Conservation (phyloP, 73 alveolate species). For the Paramecium octaurelia region DNA sequence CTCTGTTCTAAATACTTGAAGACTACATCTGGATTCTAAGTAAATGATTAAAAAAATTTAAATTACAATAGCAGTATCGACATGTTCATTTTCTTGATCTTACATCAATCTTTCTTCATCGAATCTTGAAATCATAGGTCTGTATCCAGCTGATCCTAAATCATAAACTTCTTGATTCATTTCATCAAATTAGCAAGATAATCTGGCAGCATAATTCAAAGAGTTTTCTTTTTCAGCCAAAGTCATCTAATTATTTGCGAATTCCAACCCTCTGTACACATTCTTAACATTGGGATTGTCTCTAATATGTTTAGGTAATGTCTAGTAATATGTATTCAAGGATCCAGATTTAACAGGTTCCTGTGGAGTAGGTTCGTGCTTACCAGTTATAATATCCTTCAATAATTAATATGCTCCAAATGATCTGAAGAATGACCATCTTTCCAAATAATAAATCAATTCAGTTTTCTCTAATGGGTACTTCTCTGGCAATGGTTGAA, state of each 20-base stretch:
- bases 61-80: slow-evolving; percentile 1
- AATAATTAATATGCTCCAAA: background rate
- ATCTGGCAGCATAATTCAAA: slow-evolving; percentile 5
- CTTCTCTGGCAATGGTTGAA: background rate
- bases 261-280: slow-evolving; percentile 32
- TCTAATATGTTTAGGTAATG: background rate
- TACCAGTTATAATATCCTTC: background rate
- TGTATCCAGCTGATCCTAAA: background rate
- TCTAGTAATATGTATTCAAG: background rate
- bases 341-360: background rate
- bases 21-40: background rate
- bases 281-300: slow-evolving; percentile 36
- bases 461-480: background rate
- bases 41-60: background rate
- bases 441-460: background rate
- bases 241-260: background rate
- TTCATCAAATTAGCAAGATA: background rate
- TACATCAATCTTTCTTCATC: slow-evolving; percentile 30
- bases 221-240: background rate
- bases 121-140: background rate
- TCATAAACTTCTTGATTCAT: background rate
- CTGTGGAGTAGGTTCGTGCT: background rate
- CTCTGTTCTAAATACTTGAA: slow-evolving; percentile 3
- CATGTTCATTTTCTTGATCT: slow-evolving; percentile 33
- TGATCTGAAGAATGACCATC: slow-evolving; percentile 39